Percentiles rank a stretch among this genome's conserved stretches.
Conservation (phyloP, 139 green algal species). For the Coccomyxa sp. region DNA sequence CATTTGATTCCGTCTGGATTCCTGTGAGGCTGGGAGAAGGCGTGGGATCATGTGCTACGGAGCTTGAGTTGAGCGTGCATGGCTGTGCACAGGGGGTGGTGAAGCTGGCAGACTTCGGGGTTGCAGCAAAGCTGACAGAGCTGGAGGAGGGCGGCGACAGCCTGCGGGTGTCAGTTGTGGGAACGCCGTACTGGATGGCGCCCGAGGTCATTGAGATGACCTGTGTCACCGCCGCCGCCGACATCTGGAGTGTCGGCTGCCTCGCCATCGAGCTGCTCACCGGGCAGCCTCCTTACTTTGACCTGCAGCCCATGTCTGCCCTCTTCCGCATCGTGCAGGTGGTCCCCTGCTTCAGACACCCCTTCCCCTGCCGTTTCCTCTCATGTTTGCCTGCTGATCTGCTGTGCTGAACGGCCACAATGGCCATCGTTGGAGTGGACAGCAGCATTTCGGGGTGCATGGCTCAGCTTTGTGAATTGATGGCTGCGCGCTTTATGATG, state of each 20-base stretch:
- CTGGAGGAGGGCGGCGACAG: slow-evolving; percentile 17
- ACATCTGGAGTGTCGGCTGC: slow-evolving; percentile 97
- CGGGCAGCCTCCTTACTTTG: slow-evolving; percentile 88
- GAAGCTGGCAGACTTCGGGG: slow-evolving; percentile 97
- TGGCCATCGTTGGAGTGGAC: too few relatives aligned
- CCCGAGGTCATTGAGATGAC: slow-evolving; percentile 97
- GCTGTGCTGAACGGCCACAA: too few relatives aligned
- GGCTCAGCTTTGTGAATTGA: too few relatives aligned
- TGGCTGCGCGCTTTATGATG: too few relatives aligned
- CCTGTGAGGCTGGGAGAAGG: too few relatives aligned
- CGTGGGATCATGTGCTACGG: too few relatives aligned
- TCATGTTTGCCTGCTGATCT: too few relatives aligned
- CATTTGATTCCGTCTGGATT: too few relatives aligned
- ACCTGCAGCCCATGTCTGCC: slow-evolving; percentile 88
- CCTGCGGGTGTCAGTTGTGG: slow-evolving; percentile 45
- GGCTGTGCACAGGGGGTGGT: slow-evolving; percentile 71
- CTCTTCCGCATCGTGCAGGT: slow-evolving; percentile 93
- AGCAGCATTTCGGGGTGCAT: too few relatives aligned
- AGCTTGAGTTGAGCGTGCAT: background rate
- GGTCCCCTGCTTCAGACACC: background rate
- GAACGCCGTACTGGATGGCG: slow-evolving; percentile 96
- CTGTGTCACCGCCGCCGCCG: slow-evolving; percentile 71
- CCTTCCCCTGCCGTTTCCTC: too few relatives aligned
- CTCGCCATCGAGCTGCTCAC: slow-evolving; percentile 95
- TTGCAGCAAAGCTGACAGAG: slow-evolving; percentile 82